Evolutionary conservation across 352 stramenopile genomes (phyloP).

Genomic region (Stramenopiles sp.): DNA sequence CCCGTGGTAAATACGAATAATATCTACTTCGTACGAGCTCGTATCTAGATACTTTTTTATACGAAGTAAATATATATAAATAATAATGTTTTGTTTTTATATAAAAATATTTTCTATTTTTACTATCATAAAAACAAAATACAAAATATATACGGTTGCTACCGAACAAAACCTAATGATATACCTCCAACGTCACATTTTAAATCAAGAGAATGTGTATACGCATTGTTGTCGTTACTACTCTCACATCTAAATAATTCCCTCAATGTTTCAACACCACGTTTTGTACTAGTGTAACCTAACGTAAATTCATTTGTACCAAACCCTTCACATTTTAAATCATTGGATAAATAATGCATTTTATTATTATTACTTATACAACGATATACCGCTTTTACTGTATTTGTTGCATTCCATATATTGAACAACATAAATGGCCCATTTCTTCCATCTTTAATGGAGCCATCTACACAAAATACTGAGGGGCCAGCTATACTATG

Average conservation of each 20-base stretch:
- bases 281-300: neutral
- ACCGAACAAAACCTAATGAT: neutral
- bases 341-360: slow-evolving; percentile 8
- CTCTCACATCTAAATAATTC: neutral
- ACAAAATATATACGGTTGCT: no score
- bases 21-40: no score
- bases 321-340: neutral
- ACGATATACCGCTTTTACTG: neutral
- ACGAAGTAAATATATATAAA: no score
- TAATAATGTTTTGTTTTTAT: no score
- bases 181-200: neutral
- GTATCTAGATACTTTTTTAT: no score
- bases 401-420: neutral
- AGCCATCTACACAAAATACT: neutral
- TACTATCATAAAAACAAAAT: no score
- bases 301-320: neutral
- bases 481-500: neutral
- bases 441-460: neutral
- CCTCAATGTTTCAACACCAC: neutral
- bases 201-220: neutral
- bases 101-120: no score
- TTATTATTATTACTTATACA: neutral
- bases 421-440: neutral
- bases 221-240: neutral
- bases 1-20: no score